phyloP scores from a whole-genome alignment of 306 rosid species.

The Sicyos baderoa region DNA sequence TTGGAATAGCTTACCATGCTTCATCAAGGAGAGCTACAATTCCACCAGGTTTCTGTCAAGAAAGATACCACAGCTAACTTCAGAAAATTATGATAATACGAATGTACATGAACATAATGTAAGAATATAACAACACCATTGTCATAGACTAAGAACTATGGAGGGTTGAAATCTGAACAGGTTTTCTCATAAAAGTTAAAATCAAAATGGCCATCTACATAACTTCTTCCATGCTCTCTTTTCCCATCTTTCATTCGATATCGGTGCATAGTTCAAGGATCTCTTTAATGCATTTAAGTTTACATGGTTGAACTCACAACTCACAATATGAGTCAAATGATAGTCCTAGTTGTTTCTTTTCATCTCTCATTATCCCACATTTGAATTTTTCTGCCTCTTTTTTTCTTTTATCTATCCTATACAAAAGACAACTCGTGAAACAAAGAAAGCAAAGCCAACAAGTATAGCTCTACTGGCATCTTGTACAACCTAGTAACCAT shows the following conservation, averaged over 20 bases:
- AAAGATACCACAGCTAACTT: conserved; percentile 24
- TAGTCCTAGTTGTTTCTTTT: neutral
- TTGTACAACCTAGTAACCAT: no score
- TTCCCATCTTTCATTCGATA: neutral
- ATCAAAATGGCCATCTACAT: neutral
- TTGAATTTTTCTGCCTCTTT: neutral
- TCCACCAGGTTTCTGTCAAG: conserved; percentile 95
- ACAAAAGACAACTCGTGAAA: neutral
- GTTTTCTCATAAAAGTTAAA: conserved; percentile 1
- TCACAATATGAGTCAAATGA: neutral
- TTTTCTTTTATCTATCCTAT: neutral
- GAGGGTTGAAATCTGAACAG: neutral
- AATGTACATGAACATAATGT: conserved; percentile 2
- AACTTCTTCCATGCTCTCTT: neutral
- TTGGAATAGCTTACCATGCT: conserved; percentile 65
- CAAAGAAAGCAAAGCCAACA: no score
- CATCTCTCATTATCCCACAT: neutral
- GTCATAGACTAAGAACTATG: neutral
- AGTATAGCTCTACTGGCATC: no score
- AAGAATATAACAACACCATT: neutral
- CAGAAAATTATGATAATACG: conserved; percentile 6
- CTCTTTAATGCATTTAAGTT: neutral
- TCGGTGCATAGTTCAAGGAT: neutral
- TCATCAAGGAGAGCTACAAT: conserved; percentile 94
- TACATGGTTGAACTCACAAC: conserved; percentile 8